These are phyloP conservation scores for Kalmanozyma brasiliensis DNA, from an alignment of 1,284 basidiomycete species.

Conservation along the genomic window DNA sequence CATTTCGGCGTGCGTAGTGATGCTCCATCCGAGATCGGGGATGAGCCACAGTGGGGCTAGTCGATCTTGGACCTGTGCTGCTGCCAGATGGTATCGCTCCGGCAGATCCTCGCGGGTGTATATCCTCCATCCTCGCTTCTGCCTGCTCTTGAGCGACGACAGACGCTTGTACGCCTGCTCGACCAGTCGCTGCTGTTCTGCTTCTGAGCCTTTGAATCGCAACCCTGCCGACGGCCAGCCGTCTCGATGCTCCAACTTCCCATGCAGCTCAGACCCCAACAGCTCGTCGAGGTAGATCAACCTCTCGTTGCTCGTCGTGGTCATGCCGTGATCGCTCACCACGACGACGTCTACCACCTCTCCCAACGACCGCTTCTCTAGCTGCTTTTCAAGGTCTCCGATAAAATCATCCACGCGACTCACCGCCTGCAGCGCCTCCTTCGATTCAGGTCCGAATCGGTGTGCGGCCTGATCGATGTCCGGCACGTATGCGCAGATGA, in stretches of 20 bases:
- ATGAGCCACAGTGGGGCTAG: conserved; percentile 38
- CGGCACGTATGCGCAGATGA: conserved; percentile 72
- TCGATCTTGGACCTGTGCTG: conserved; percentile 10
- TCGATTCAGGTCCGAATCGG: conserved; percentile 75
- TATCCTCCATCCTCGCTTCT: conserved; percentile 9
- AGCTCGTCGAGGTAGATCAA: conserved; percentile 84
- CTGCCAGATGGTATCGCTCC: conserved; percentile 13
- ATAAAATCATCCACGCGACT: conserved; percentile 79
- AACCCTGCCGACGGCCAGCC: conserved; percentile 69
- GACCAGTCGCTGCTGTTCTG: not conserved
- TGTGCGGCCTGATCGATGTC: conserved; percentile 75
- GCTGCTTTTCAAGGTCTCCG: conserved; percentile 74
- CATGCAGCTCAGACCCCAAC: conserved; percentile 76
- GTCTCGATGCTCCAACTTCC: conserved; percentile 77
- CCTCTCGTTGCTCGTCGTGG: conserved; percentile 79
- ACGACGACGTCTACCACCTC: conserved; percentile 87
- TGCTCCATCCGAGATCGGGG: conserved; percentile 38
- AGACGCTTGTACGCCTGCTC: conserved; percentile 6
- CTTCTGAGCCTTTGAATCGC: conserved; percentile 15
- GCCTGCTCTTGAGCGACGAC: not conserved
- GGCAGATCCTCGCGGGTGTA: conserved; percentile 26
- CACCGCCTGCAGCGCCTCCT: conserved; percentile 72
- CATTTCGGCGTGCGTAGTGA: conserved; percentile 27
- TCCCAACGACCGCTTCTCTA: conserved; percentile 79
- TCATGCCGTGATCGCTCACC: conserved; percentile 94